Conservation (phyloP, 2,329 filamentous ascomycete species). For the Aschersonia sp. region DNA sequence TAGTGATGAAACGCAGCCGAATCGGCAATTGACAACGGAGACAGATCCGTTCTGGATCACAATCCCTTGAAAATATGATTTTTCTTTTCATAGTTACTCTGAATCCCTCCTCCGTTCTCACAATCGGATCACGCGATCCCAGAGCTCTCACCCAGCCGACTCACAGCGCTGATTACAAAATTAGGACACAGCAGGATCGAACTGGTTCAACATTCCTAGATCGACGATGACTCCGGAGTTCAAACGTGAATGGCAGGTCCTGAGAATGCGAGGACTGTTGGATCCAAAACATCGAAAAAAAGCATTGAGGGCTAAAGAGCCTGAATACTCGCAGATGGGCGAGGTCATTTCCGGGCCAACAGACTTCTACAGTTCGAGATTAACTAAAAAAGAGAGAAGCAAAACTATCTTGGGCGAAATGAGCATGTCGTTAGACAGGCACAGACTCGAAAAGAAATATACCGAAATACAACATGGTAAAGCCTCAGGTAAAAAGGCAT, state of each 20-base stretch:
- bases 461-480: slow-evolving; percentile 70
- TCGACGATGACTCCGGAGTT: slow-evolving; percentile 74
- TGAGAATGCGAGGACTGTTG: slow-evolving; percentile 78
- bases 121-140: too few species aligned
- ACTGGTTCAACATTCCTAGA: slow-evolving; percentile 80
- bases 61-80: slow-evolving; percentile 46
- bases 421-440: slow-evolving; percentile 33
- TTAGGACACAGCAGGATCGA: slow-evolving; percentile 45
- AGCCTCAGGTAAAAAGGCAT: slow-evolving; percentile 74
- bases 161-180: too few species aligned
- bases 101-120: slow-evolving; percentile 20
- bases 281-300: slow-evolving; percentile 94
- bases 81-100: slow-evolving; percentile 59
- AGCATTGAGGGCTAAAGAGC: slow-evolving; percentile 49
- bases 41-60: slow-evolving; percentile 25
- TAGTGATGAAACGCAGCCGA: slow-evolving; percentile 26
- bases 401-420: slow-evolving; percentile 77
- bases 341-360: slow-evolving; percentile 79
- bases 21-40: slow-evolving; percentile 22
- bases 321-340: slow-evolving; percentile 78
- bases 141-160: neutral
- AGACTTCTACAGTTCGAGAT: slow-evolving; percentile 68
- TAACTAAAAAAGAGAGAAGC: slow-evolving; percentile 80
- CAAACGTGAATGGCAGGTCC: slow-evolving; percentile 76
- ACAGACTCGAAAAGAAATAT: slow-evolving; percentile 79